phyloP scores from a whole-genome alignment of 306 rosid genomes.

The Bauhinia variegata region DNA sequence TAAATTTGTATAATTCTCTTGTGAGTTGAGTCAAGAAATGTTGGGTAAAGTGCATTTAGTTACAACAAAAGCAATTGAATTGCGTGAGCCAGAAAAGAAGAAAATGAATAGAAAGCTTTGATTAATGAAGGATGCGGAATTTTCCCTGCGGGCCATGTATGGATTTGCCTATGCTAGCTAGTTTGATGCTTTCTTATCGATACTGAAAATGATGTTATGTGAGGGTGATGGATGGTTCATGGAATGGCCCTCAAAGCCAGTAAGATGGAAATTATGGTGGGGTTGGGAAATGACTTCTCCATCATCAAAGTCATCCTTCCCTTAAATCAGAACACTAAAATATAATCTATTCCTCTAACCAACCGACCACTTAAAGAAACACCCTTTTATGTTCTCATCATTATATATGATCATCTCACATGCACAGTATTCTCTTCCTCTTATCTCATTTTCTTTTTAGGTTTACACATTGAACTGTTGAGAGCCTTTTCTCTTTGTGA shows the following conservation, averaged over 20 bases:
- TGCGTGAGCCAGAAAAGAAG: constrained; percentile 12
- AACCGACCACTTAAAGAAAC: neutral
- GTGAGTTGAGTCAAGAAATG: too few species aligned
- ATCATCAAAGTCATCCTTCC: neutral
- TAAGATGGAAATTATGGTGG: constrained; percentile 11
- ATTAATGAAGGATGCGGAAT: neutral
- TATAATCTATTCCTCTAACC: neutral
- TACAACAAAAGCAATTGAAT: constrained; percentile 17
- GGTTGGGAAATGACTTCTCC: constrained; percentile 9
- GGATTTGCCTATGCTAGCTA: constrained; percentile 22
- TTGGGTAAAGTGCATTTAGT: too few species aligned
- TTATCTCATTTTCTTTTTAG: neutral
- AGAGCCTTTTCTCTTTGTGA: neutral
- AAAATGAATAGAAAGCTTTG: constrained; percentile 6
- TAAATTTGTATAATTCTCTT: too few species aligned
- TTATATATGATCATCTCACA: neutral
- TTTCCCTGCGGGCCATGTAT: neutral
- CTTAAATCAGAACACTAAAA: neutral
- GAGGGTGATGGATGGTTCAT: constrained; percentile 1
- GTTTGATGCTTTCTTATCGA: constrained; percentile 27
- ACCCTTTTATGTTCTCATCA: neutral
- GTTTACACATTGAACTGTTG: neutral
- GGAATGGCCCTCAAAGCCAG: constrained; percentile 32
- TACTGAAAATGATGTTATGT: constrained; percentile 24
- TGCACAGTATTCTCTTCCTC: neutral